Evolutionary conservation across 2,329 filamentous ascomycete species (phyloP), one percentile per base, ranked within the genome.

Genomic region (Dryadomyces sulphureus): DNA sequence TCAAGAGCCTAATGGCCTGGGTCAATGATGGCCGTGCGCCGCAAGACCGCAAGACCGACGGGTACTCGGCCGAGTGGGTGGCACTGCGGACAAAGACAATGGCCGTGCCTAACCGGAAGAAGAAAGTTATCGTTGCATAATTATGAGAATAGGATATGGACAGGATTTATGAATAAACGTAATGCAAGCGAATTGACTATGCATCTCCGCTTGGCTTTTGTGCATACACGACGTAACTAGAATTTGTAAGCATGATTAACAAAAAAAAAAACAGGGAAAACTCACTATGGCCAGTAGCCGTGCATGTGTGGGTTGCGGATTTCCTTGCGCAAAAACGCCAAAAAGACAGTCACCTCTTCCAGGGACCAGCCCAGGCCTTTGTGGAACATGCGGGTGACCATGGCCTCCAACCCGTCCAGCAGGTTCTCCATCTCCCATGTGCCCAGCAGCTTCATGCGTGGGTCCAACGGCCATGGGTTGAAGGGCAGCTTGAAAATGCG

Each of bases 221-320:
- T 14, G 20, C 41, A 25, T 43, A 43, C 5, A 36, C 30, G 2
- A 43, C 41, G 16, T 43, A 43, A n/a, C 41, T 43, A 16, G 2
- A 12, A n/a, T 2, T 3, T 20, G 24, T 41, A n/a, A 41, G 17
- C 25, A 34, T 11, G 9, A 9, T n/a, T 6, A n/a, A 6, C 19
- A n/a, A 7, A 14, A 24, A n/a, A 19, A 16, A 20, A 20, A 30
- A 11, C 17, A 60, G 63, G 43, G 63, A 59, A 39, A 14, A 54
- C 54, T 52, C 20, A 55, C 54, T 27, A 53, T 1, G 54, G 52
- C 54, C 53, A 49, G 47, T 55, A 56, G 2, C 39, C 30, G 38
- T 56, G 54, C 16, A 52, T 30, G 3, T 46, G 35, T 34, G 45
- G 36, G 43, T 53, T 53, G 46, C 46, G 50, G 19, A 56, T 46